Conservation (phyloP, 148 eudicot species). For the Amaranthus hypochondriacus region DNA sequence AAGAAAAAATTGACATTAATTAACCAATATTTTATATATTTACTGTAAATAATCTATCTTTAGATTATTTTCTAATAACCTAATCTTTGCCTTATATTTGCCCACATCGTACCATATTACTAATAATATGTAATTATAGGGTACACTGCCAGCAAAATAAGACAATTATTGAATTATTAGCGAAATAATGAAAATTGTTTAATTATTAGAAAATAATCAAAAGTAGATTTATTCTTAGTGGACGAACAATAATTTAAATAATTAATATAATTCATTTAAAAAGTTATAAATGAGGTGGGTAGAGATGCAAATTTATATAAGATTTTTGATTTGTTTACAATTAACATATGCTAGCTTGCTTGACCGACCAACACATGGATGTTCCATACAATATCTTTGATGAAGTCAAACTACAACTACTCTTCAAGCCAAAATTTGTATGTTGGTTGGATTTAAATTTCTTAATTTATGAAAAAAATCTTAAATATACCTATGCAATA, state of each 20-base stretch:
- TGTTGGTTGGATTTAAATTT: conserved; percentile 15
- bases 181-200: too few relatives aligned
- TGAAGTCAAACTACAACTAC: conserved; percentile 34
- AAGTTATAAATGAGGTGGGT: conserved; percentile 12
- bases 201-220: neutral
- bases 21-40: too few relatives aligned
- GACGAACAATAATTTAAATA: too few relatives aligned
- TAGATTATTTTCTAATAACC: too few relatives aligned
- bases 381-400: conserved; percentile 27
- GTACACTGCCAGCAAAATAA: too few relatives aligned
- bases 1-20: neutral
- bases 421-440: conserved; percentile 17
- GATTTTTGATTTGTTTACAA: conserved; percentile 10
- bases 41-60: too few relatives aligned
- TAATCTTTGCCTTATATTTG: too few relatives aligned
- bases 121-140: too few relatives aligned
- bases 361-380: conserved; percentile 43
- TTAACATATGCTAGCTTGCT: conserved; percentile 16
- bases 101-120: too few relatives aligned
- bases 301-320: conserved; percentile 28
- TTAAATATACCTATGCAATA: neutral
- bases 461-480: conserved; percentile 3
- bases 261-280: too few relatives aligned
- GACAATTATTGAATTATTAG: too few relatives aligned
- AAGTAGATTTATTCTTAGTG: neutral